A percentile compares a stretch with the other conserved stretches of the same genome.
phyloP scores from a whole-genome alignment of 345 rosid genomes.

The Hibiscus mutabilis region DNA sequence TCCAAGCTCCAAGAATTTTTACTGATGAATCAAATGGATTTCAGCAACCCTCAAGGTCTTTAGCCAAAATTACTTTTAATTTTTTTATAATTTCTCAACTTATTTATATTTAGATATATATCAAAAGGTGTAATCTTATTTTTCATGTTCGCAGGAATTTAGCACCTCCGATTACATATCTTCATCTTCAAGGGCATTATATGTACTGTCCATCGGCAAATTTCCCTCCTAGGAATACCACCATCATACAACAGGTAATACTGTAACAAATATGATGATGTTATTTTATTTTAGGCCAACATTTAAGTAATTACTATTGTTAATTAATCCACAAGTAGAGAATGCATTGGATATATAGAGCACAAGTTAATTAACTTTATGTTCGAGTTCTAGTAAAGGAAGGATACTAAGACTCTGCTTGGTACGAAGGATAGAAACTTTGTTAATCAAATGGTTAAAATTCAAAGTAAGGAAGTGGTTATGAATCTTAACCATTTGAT shows the following conservation, averaged over 20 bases:
- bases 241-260: slow-evolving; percentile 14
- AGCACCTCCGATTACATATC: not conserved
- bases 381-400: too few relatives aligned
- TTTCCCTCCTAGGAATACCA: not conserved
- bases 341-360: too few relatives aligned
- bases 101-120: too few relatives aligned
- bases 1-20: not conserved
- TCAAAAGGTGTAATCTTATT: not conserved
- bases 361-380: too few relatives aligned
- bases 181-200: not conserved
- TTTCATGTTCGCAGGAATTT: slow-evolving; percentile 6
- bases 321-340: too few relatives aligned
- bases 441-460: too few relatives aligned
- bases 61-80: not conserved
- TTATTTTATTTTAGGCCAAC: too few relatives aligned
- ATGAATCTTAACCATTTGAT: too few relatives aligned
- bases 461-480: too few relatives aligned
- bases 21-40: not conserved
- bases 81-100: not conserved
- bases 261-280: not conserved
- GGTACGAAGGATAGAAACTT: too few relatives aligned
- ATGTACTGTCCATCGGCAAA: not conserved
- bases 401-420: too few relatives aligned
- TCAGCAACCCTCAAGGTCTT: not conserved
- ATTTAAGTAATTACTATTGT: too few relatives aligned